These are phyloP conservation scores for Penicillium psychrosexuale DNA, from an alignment of 2,329 filamentous ascomycete species.

Conservation along the genomic window DNA sequence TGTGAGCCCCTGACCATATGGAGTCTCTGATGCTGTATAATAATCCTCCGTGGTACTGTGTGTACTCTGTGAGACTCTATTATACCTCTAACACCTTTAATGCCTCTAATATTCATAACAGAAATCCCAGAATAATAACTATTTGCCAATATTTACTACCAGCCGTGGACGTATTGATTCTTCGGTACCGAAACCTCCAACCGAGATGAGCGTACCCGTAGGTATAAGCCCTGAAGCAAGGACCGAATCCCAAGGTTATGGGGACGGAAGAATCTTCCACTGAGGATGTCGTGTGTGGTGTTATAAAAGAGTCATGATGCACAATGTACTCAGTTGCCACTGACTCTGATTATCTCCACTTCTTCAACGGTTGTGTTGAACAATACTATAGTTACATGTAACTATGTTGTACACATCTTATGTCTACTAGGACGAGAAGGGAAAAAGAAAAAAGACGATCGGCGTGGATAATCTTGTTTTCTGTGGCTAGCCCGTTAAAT, in stretches of 20 bases:
- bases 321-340: constrained; percentile 15
- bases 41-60: too few relatives aligned
- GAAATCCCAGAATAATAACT: neutral
- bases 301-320: constrained; percentile 4
- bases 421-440: too few relatives aligned
- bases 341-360: neutral
- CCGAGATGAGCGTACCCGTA: neutral
- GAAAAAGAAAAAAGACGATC: neutral
- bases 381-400: neutral
- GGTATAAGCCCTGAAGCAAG: neutral
- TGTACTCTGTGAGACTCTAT: neutral
- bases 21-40: neutral
- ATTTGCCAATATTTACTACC: neutral
- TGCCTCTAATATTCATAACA: neutral
- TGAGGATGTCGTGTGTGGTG: neutral
- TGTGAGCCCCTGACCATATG: neutral
- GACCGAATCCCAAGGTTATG: neutral
- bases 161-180: neutral
- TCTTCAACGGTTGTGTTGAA: neutral
- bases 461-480: constrained; percentile 4
- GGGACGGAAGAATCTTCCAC: neutral
- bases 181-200: neutral
- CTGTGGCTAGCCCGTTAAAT: neutral
- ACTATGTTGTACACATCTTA: too few relatives aligned
- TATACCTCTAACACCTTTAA: neutral